Conservation (phyloP, 2,329 filamentous ascomycete species). For the Fusarium nelsonii region DNA sequence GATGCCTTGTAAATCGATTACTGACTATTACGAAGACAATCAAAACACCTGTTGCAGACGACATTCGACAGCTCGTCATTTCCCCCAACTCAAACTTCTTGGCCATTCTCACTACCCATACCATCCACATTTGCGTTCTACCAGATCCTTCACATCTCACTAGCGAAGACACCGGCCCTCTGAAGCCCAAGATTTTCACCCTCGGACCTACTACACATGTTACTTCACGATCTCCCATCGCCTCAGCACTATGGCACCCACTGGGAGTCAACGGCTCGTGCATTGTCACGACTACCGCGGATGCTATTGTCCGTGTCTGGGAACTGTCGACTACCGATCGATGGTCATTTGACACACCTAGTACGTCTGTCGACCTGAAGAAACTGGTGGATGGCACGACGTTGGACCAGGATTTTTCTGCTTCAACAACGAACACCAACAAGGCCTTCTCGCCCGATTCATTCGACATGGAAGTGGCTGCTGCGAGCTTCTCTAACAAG, state of each 20-base stretch:
- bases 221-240: conserved; percentile 83
- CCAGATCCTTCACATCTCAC: conserved; percentile 84
- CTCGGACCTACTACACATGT: conserved; percentile 95
- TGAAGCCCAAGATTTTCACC: conserved; percentile 88
- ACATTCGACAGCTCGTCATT: conserved; percentile 86
- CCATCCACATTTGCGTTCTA: conserved; percentile 87
- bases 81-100: conserved; percentile 86
- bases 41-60: conserved; percentile 80
- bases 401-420: conserved; percentile 84
- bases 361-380: conserved; percentile 86
- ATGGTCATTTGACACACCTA: conserved; percentile 87
- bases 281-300: conserved; percentile 87
- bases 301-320: conserved; percentile 91
- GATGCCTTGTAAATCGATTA: background rate
- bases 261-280: conserved; percentile 84
- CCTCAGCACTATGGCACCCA: conserved; percentile 91
- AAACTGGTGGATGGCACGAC: conserved; percentile 88
- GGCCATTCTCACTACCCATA: conserved; percentile 87
- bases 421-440: conserved; percentile 78
- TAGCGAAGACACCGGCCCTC: conserved; percentile 72
- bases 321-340: conserved; percentile 86
- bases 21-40: conserved; percentile 68
- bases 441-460: conserved; percentile 89
- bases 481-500: conserved; percentile 80
- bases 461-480: conserved; percentile 93